phyloP scores from a whole-genome alignment of 2,329 filamentous ascomycete species.

The Raffaelea albimanens region DNA sequence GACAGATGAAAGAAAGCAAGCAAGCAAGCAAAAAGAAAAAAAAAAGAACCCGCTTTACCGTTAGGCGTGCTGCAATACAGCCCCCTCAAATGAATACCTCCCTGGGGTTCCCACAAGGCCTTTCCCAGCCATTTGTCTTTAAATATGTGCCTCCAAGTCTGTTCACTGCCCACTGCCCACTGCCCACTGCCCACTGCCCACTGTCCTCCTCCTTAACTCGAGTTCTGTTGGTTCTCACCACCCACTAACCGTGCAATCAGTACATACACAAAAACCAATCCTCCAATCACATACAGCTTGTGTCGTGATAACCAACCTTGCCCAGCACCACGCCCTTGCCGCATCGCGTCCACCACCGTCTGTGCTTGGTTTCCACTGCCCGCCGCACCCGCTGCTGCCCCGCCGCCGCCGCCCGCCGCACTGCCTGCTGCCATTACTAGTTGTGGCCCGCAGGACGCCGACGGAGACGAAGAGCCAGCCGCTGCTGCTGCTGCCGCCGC shows the following conservation, averaged over 20 bases:
- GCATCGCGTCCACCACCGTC: conserved; percentile 68
- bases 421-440: neutral
- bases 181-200: neutral
- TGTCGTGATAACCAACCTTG: conserved; percentile 75
- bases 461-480: neutral
- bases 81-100: too few relatives aligned
- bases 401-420: neutral
- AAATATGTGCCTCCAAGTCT: too few relatives aligned
- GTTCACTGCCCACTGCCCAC: too few relatives aligned
- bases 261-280: conserved; percentile 71
- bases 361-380: conserved; percentile 55
- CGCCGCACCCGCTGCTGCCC: conserved; percentile 20
- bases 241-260: conserved; percentile 67
- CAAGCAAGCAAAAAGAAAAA: neutral
- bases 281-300: conserved; percentile 64
- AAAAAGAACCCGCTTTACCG: too few relatives aligned
- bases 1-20: neutral
- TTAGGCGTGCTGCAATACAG: too few relatives aligned
- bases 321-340: conserved; percentile 67
- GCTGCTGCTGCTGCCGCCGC: neutral
- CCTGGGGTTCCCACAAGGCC: too few relatives aligned
- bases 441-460: neutral
- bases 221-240: conserved; percentile 1
- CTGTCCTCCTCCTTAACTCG: neutral
- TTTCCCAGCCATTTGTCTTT: too few relatives aligned